Conservation (phyloP, 805 yeast species). For the Pichia californica region DNA sequence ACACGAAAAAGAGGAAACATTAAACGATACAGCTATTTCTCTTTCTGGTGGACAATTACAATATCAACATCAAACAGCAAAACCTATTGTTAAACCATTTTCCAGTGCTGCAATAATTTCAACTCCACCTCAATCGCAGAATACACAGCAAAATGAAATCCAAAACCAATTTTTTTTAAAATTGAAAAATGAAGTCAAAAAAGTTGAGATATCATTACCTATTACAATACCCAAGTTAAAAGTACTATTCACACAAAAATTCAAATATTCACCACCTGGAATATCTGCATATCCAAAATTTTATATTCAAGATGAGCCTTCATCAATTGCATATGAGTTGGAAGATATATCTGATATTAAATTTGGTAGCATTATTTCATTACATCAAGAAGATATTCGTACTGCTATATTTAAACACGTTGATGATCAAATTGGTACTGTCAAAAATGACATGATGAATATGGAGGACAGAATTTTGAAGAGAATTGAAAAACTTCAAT, state of each 20-base stretch:
- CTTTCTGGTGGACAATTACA: too few species aligned
- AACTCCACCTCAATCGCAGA: too few species aligned
- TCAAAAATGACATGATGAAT: constrained; percentile 24
- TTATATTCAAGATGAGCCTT: constrained; percentile 56
- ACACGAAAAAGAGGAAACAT: background rate
- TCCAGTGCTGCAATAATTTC: too few species aligned
- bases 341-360: constrained; percentile 66
- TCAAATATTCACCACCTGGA: constrained; percentile 64
- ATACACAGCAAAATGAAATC: background rate
- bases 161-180: constrained; percentile 39
- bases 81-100: too few species aligned
- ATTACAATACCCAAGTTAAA: constrained; percentile 50
- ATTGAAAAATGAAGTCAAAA: constrained; percentile 48
- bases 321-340: constrained; percentile 66
- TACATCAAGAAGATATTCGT: constrained; percentile 40
- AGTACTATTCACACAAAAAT: constrained; percentile 76
- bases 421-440: constrained; percentile 22
- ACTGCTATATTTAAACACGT: constrained; percentile 21
- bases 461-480: constrained; percentile 22
- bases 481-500: constrained; percentile 17
- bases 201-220: constrained; percentile 39
- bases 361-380: constrained; percentile 52
- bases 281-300: constrained; percentile 62
- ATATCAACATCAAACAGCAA: too few species aligned
- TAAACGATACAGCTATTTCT: constrained; percentile 2